Evolutionary conservation across 495 filamentous ascomycete genomes (phyloP).

Genomic region (Aspergillus sparsus): DNA sequence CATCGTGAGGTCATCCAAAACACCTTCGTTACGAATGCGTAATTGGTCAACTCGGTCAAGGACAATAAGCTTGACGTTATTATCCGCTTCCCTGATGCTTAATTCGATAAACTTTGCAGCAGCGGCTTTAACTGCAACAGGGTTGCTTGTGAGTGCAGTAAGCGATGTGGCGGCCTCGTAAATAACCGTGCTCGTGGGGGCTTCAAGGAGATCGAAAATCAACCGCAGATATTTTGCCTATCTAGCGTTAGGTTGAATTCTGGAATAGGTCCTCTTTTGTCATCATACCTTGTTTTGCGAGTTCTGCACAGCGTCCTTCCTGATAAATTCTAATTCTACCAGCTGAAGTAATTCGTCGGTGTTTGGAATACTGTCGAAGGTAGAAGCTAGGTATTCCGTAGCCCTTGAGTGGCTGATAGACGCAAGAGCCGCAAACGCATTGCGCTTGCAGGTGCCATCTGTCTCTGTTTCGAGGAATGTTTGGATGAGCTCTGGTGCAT

Average conservation of each 20-base stretch:
- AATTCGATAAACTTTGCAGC: slow-evolving; percentile 96
- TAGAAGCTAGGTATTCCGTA: slow-evolving; percentile 82
- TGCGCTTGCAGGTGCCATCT: slow-evolving; percentile 96
- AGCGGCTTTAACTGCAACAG: slow-evolving; percentile 95
- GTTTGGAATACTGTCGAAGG: slow-evolving; percentile 92
- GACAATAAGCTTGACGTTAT: slow-evolving; percentile 98
- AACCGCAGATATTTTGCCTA: slow-evolving; percentile 87
- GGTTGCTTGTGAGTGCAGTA: slow-evolving; percentile 91
- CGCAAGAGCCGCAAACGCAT: slow-evolving; percentile 90
- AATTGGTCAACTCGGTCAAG: slow-evolving; percentile 92
- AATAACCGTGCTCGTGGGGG: slow-evolving; percentile 88
- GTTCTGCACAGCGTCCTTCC: slow-evolving; percentile 96
- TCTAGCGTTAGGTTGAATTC: slow-evolving; percentile 29
- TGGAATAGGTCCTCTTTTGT: not conserved
- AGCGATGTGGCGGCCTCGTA: slow-evolving; percentile 99
- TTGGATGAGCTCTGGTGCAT: slow-evolving; percentile 89
- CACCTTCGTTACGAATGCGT: slow-evolving; percentile 86
- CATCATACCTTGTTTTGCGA: slow-evolving; percentile 79
- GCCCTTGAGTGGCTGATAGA: slow-evolving; percentile 93
- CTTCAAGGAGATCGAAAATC: slow-evolving; percentile 96
- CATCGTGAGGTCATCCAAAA: slow-evolving; percentile 96
- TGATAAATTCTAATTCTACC: slow-evolving; percentile 92
- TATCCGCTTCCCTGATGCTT: slow-evolving; percentile 94
- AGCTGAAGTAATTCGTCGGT: slow-evolving; percentile 92
- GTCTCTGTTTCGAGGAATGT: slow-evolving; percentile 89